Base-by-base conservation (phyloP, 2,329 filamentous ascomycete species). In the Aspergillus fructus region DNA sequence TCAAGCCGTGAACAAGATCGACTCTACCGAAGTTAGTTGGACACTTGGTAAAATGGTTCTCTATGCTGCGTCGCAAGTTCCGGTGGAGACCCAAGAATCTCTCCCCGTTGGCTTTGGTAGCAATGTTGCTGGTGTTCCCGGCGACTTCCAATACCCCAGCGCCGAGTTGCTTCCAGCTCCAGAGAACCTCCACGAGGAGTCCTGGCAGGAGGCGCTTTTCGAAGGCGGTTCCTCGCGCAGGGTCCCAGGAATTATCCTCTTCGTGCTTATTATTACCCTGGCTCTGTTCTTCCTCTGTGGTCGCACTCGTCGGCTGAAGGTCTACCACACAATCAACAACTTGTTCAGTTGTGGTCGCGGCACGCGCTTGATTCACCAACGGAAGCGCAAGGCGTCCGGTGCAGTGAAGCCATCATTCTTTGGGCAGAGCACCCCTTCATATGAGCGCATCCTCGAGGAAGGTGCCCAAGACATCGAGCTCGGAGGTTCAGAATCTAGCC, bases 11-110 rank as follows among this genome's bases (percentile, higher is more conserved):
- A 87, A 99, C 74, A 94, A 94, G 74, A 93, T 99, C 64, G 86
- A 92, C 64, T 90, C 88, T 17, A 88, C 92, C 6, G 96, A 99
- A 78, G 89, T 99, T 17, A 96, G 91, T 78, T 99, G 94, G 94
- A 97, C 94, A 0, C 79, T 99, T 5, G 94, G 94, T 1, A 96
- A 97, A 71, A 97, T 97, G 83, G 85, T 99, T 6, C 83, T 99
- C 4, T 97, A 97, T 66, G 94, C 94, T 4, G 88, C 93, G 0
- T 94, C 91, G 3, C 91, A 97, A 71, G 82, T 99, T 5, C 88
- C 90, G 1, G 83, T 90, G 0, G 76, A 81, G 6, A 81, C 79
- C 2, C 78, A 81, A 17, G 77, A 83, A 42, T 79, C 81, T 15
- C 78, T 93, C 2, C 91, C 93, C 0, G 94, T 99, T 9, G 94